A percentile compares a stretch with the other conserved stretches of the same genome.
phyloP scores from a whole-genome alignment of 441 rosid genomes.

The Omphalea diandra region DNA sequence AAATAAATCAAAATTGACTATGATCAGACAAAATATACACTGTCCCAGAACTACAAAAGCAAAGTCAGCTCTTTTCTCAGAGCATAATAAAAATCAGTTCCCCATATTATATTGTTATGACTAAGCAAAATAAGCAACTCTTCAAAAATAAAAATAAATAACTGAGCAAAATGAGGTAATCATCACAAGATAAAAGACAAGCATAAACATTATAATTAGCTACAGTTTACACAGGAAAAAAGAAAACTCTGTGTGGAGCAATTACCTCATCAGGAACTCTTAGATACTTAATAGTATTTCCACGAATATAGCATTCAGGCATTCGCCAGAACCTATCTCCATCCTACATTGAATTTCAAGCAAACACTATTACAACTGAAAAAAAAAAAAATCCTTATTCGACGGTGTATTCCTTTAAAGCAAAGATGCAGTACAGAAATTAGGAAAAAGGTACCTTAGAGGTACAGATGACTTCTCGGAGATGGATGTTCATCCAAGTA shows the following conservation, averaged over 20 bases:
- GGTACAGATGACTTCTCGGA: conserved; percentile 97
- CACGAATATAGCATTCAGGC: conserved; percentile 99
- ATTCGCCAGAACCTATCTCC: conserved; percentile 99
- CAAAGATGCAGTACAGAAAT: background rate
- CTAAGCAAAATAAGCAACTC: too few relatives aligned
- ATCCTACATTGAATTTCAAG: conserved; percentile 50
- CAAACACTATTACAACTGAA: background rate
- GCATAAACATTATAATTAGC: background rate
- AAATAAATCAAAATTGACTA: background rate
- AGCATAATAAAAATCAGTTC: background rate
- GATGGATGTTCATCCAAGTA: conserved; percentile 99
- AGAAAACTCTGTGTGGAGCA: background rate
- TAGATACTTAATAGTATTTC: conserved; percentile 94
- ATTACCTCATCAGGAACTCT: conserved; percentile 95
- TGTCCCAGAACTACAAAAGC: background rate
- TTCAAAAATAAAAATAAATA: too few relatives aligned
- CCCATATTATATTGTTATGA: too few relatives aligned
- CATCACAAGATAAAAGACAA: background rate
- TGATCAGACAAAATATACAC: background rate
- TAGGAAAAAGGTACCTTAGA: conserved; percentile 57
- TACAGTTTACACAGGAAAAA: background rate
- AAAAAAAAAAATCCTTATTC: background rate
- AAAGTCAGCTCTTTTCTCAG: background rate
- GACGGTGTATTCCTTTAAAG: background rate
- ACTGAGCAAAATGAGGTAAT: background rate